Base-by-base conservation (phyloP, 495 filamentous ascomycete species). In the Lophiostoma macrostomum region DNA sequence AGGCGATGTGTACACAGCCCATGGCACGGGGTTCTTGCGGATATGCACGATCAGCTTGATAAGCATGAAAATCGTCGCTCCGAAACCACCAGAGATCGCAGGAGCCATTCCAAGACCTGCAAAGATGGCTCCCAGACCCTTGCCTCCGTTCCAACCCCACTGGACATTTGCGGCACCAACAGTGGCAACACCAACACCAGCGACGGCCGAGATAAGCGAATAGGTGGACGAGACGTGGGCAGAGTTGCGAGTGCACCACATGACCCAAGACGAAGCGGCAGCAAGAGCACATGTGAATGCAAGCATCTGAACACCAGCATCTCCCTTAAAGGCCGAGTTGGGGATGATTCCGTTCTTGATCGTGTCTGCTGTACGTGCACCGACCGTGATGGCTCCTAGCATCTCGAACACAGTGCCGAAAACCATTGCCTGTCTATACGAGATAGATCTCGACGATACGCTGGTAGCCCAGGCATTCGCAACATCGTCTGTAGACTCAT, bases 201-300 rank as follows among this genome's bases (percentile, higher is more conserved):
- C 79, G 38, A 81, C 69, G 52, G 78, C 76, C 5, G 80, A 81
- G 55, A 84, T 75, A 40, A 83, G 75, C 2, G 80, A 82, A 69
- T 84, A 83, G 28, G 80, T 84, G 3, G 79, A 80, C 0, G 80
- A 84, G 49, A 84, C 80, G 70, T 80, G 77, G 40, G 78, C 75
- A 4, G 76, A 80, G 68, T 82, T 71, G 13, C 71, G 67, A 4
- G 80, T 84, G 51, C 79, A 82, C 80, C 78, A 81, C 80, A 81
- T 83, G 38, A 78, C 74, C 75, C 75, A 78, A 11, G 68, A 71
- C 5, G 74, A 75, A 18, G 79, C 79, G 20, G 71, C 80, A 16
- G 73, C 78, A 0, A 80, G 68, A 4, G 79, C 78, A 78, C 80
- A 84, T 32, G 82, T 69, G 29, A 80, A 79, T 45, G 75, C 42